Conservation (phyloP, 208 protist species). For the Wallacemonas sp. region DNA sequence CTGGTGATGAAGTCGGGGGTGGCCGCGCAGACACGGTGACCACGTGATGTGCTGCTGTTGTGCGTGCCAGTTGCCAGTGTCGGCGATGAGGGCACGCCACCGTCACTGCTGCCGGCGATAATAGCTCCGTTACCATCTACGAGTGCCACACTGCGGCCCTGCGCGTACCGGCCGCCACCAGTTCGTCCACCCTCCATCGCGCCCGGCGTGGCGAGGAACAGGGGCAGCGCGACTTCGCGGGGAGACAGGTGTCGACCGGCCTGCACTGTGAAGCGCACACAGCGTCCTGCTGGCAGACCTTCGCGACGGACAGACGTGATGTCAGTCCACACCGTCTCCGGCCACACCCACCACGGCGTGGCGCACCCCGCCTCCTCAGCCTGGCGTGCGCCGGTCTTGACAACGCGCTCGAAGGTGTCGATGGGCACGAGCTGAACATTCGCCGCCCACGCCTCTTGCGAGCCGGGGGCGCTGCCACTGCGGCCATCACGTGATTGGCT, state of each 20-base stretch:
- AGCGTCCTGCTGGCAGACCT: constrained; percentile 32
- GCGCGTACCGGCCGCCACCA: background rate
- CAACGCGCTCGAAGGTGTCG: constrained; percentile 39
- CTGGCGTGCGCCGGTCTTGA: constrained; percentile 66
- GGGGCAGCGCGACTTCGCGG: constrained; percentile 49
- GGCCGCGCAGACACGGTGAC: constrained; percentile 22
- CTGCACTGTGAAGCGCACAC: constrained; percentile 52
- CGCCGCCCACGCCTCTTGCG: constrained; percentile 29
- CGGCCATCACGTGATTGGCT: background rate
- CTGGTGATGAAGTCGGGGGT: constrained; percentile 24
- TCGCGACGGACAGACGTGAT: constrained; percentile 11
- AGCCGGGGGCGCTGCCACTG: background rate
- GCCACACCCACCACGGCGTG: constrained; percentile 78
- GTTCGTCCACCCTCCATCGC: background rate
- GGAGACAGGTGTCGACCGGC: constrained; percentile 60
- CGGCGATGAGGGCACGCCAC: background rate
- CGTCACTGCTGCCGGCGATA: background rate
- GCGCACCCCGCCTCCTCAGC: constrained; percentile 46
- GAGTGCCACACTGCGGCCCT: constrained; percentile 10
- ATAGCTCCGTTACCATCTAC: constrained; percentile 7
- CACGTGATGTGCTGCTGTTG: constrained; percentile 23
- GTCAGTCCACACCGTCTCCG: constrained; percentile 40
- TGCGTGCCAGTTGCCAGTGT: background rate
- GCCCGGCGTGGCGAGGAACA: constrained; percentile 50
- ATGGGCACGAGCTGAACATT: constrained; percentile 54